Evolutionary conservation across 2,329 filamentous ascomycete species (phyloP).

Genomic region (Fusarium proliferatum): DNA sequence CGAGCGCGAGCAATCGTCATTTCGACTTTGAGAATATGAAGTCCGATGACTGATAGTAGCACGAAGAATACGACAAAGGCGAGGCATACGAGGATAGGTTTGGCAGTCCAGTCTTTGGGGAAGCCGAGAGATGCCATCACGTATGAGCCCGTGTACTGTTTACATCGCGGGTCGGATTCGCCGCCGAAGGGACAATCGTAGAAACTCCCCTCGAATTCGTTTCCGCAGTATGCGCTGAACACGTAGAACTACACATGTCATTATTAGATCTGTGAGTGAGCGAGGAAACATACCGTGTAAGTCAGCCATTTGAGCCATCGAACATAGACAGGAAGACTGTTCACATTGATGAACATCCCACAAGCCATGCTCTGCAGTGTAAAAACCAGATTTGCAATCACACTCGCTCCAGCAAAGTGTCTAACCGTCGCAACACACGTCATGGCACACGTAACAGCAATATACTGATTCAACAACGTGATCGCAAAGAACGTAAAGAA

Average conservation of each 20-base stretch:
- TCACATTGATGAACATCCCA: constrained; percentile 79
- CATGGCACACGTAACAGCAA: constrained; percentile 77
- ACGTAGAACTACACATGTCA: constrained; percentile 67
- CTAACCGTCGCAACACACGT: constrained; percentile 73
- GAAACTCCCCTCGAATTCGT: constrained; percentile 78
- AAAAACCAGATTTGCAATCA: constrained; percentile 78
- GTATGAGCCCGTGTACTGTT: constrained; percentile 74
- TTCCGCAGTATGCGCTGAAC: constrained; percentile 76
- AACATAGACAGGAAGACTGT: constrained; percentile 81
- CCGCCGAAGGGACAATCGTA: constrained; percentile 78
- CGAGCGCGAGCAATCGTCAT: constrained; percentile 76
- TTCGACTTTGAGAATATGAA: constrained; percentile 73
- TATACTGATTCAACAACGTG: constrained; percentile 76
- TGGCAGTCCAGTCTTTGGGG: constrained; percentile 72
- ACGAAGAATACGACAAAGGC: constrained; percentile 74
- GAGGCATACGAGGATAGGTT: constrained; percentile 72
- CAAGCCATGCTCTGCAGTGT: constrained; percentile 80
- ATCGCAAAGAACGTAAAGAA: constrained; percentile 80
- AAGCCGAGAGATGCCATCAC: constrained; percentile 77
- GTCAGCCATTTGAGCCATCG: constrained; percentile 79
- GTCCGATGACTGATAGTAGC: constrained; percentile 66
- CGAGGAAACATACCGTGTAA: constrained; percentile 59
- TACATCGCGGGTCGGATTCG: constrained; percentile 72
- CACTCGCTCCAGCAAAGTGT: constrained; percentile 75
- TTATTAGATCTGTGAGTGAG: neutral